Conservation (phyloP, 371 early-diverging fungal genomes). For the Mortierella sp. region DNA sequence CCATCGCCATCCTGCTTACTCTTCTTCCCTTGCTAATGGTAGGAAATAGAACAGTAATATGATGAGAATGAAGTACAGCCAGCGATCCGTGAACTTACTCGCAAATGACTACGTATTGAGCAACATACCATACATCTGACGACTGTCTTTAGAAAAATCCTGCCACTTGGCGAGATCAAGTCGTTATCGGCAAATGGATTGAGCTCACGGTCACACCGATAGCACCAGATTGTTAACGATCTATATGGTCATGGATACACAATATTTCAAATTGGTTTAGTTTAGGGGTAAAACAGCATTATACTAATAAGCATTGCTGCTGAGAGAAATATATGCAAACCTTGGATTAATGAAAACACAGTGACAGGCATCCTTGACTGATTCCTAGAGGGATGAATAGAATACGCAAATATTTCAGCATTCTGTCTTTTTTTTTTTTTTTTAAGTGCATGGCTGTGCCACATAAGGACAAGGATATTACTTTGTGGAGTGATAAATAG, state of each 20-base stretch:
- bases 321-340: slow-evolving; percentile 11
- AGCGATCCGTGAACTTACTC: neutral
- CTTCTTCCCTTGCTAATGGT: slow-evolving; percentile 54
- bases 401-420: neutral
- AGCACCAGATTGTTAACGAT: slow-evolving; percentile 54
- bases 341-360: slow-evolving; percentile 54
- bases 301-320: too few relatives aligned
- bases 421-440: neutral
- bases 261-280: neutral
- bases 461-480: slow-evolving; percentile 2
- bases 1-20: slow-evolving; percentile 56
- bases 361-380: slow-evolving; percentile 53
- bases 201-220: slow-evolving; percentile 48
- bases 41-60: neutral
- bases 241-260: slow-evolving; percentile 2
- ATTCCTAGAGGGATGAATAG: slow-evolving; percentile 17
- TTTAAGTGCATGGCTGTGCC: too few relatives aligned
- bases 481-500: slow-evolving; percentile 39
- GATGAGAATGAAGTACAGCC: neutral
- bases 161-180: slow-evolving; percentile 33
- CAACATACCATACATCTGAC: slow-evolving; percentile 55
- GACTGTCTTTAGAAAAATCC: slow-evolving; percentile 48
- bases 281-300: neutral
- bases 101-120: neutral
- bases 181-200: slow-evolving; percentile 49